Base-by-base conservation (phyloP, 2,329 filamentous ascomycete species). In the Talaromyces sp. region DNA sequence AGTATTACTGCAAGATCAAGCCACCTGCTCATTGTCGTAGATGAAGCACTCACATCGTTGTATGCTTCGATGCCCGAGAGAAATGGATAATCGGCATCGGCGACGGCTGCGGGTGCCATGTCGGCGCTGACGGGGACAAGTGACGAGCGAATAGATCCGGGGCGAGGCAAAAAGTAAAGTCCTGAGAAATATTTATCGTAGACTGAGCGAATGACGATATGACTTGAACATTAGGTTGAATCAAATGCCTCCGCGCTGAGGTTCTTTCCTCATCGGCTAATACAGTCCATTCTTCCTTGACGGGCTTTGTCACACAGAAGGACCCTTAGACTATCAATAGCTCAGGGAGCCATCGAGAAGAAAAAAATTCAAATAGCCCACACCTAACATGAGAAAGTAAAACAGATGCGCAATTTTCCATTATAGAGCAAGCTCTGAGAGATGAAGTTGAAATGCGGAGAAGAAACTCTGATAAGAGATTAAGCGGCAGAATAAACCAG, bases 91-190 rank as follows among this genome's bases (percentile, higher is more conserved):
- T 37, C 28, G 3, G 50, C 37, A 40, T 57, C 50, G 25, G 57
- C 50, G 50, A 63, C 40, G 7, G 50, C 62, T 39, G 42, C 57
- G 21, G 57, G 18, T 12, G 57, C 44, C 62, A 63, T 63, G n/a
- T 50, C 18, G 18, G 5, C 28, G 28, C 12, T n/a, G 14, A n/a
- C 18, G 39, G 7, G 11, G 23, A 9, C 46, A 14, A 55, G 40
- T 25, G 44, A 44, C 59, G 18, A 61, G 37, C 18, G 59, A 44
- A 25, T 40, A 18, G 6, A n/a, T 50, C 21, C 9, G 23, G 25
- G 6, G 12, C n/a, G n/a, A 37, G 33, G 25, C 7, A 42, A 35
- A 23, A 4, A 31, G 14, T 11, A 25, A 40, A n/a, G n/a, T 12
- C 2, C 16, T 16, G 21, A 9, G 11, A n/a, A 11, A 12, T 18